Conservation (phyloP, 805 yeast species). For the Saccharomyces jurei region DNA sequence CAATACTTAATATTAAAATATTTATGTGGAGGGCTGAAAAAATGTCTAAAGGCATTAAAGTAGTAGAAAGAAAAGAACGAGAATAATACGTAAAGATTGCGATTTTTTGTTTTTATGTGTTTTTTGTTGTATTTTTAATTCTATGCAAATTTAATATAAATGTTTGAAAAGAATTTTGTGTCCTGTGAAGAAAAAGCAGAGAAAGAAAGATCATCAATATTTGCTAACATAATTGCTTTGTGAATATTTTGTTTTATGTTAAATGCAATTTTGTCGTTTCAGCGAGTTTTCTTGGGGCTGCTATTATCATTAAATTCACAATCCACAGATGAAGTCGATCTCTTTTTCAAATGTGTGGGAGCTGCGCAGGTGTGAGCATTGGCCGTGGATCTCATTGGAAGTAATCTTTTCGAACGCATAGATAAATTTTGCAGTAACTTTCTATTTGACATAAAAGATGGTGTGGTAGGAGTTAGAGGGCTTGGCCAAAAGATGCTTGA, state of each 20-base stretch:
- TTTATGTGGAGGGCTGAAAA: neutral
- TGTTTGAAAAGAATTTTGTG: neutral
- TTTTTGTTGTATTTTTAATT: neutral
- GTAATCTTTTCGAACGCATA: neutral
- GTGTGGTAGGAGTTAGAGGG: slow-evolving; percentile 23
- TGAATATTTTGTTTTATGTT: neutral
- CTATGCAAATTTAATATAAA: neutral
- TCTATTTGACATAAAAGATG: slow-evolving; percentile 9
- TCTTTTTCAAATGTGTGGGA: slow-evolving; percentile 11
- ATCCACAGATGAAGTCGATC: slow-evolving; percentile 23
- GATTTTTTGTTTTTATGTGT: neutral
- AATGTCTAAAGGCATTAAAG: neutral
- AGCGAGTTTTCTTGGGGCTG: neutral
- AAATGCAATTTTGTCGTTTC: neutral
- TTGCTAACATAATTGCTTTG: neutral
- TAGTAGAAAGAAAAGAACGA: neutral
- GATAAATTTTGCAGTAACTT: slow-evolving; percentile 3
- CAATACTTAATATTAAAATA: neutral
- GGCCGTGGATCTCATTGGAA: neutral
- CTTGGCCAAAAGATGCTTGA: slow-evolving; percentile 7
- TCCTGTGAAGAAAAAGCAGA: neutral
- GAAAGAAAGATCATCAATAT: neutral
- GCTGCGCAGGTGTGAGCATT: neutral
- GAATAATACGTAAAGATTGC: neutral
- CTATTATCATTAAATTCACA: slow-evolving; percentile 16